Percentiles rank a stretch among this genome's conserved stretches.
Conservation (phyloP, 1,284 basidiomycete genomes). For the Porogramme epimiltina region DNA sequence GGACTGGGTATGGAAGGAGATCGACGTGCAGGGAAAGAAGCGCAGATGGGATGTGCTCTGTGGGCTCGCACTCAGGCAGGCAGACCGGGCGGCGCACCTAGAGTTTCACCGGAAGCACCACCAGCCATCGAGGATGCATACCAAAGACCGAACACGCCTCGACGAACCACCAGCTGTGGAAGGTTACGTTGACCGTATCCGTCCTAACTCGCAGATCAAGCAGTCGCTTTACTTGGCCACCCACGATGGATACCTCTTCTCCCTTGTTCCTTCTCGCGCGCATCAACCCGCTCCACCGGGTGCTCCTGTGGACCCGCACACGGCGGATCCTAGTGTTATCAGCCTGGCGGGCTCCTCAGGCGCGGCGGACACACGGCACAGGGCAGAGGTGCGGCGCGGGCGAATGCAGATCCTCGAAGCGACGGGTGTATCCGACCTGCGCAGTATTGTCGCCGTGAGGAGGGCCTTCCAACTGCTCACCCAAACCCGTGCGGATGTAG, state of each 20-base stretch:
- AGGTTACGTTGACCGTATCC: slow-evolving; percentile 78
- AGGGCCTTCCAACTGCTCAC: slow-evolving; percentile 57
- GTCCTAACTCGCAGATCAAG: slow-evolving; percentile 58
- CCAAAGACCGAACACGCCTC: slow-evolving; percentile 56
- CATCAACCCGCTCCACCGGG: slow-evolving; percentile 73
- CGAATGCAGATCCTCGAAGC: slow-evolving; percentile 67
- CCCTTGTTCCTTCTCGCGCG: slow-evolving; percentile 52
- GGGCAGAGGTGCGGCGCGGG: slow-evolving; percentile 62
- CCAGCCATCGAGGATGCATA: slow-evolving; percentile 53
- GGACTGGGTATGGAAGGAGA: slow-evolving; percentile 80
- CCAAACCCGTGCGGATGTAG: slow-evolving; percentile 38
- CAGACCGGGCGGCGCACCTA: slow-evolving; percentile 54
- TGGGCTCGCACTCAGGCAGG: slow-evolving; percentile 69
- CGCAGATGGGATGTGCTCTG: slow-evolving; percentile 75
- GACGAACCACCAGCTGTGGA: slow-evolving; percentile 78
- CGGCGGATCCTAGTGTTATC: neutral
- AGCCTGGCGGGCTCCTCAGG: slow-evolving; percentile 31
- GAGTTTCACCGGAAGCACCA: slow-evolving; percentile 77
- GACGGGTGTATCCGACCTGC: slow-evolving; percentile 68
- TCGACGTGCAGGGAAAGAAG: slow-evolving; percentile 60
- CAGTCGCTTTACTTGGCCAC: slow-evolving; percentile 71
- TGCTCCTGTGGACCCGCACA: slow-evolving; percentile 28
- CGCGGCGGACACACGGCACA: slow-evolving; percentile 41
- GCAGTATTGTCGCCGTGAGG: slow-evolving; percentile 63
- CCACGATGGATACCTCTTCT: slow-evolving; percentile 76